phyloP scores from a whole-genome alignment of 495 filamentous ascomycete species.

The Aspergillus steynii region DNA sequence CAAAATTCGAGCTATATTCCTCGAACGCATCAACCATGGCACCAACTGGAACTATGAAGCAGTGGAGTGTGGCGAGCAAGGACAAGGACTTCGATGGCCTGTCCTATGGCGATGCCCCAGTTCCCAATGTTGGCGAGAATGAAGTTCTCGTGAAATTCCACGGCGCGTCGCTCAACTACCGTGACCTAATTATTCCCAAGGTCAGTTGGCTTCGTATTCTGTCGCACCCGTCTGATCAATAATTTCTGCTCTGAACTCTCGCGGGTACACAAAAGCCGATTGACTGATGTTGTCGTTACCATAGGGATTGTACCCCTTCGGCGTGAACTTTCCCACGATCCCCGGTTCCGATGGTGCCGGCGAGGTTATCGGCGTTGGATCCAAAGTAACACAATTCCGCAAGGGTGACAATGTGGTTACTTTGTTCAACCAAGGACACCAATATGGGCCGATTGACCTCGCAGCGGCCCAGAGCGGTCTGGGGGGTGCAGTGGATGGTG shows the following conservation, averaged over 20 bases:
- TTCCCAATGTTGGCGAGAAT: slow-evolving; percentile 65
- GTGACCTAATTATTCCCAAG: slow-evolving; percentile 75
- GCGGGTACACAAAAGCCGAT: neutral
- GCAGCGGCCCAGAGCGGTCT: slow-evolving; percentile 54
- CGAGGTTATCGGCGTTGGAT: slow-evolving; percentile 66
- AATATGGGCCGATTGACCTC: slow-evolving; percentile 56
- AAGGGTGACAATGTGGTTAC: slow-evolving; percentile 72
- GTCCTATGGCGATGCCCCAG: slow-evolving; percentile 49
- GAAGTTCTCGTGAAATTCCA: slow-evolving; percentile 77
- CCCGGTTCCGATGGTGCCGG: slow-evolving; percentile 79
- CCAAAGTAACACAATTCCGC: slow-evolving; percentile 65
- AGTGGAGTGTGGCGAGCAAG: slow-evolving; percentile 61
- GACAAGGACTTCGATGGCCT: slow-evolving; percentile 63
- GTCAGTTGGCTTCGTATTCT: slow-evolving; percentile 27
- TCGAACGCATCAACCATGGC: slow-evolving; percentile 34
- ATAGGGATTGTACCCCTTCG: slow-evolving; percentile 69
- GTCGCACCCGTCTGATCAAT: neutral
- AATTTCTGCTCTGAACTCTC: neutral
- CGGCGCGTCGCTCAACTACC: slow-evolving; percentile 79
- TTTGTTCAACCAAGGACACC: slow-evolving; percentile 78
- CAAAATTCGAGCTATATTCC: neutral
- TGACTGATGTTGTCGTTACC: slow-evolving; percentile 3
- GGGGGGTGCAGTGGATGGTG: slow-evolving; percentile 71
- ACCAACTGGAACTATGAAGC: slow-evolving; percentile 55
- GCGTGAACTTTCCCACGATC: slow-evolving; percentile 57